These are phyloP conservation scores for Rhodotorula babjevae DNA, from an alignment of 768 basidiomycete genomes.

Conservation along the genomic window DNA sequence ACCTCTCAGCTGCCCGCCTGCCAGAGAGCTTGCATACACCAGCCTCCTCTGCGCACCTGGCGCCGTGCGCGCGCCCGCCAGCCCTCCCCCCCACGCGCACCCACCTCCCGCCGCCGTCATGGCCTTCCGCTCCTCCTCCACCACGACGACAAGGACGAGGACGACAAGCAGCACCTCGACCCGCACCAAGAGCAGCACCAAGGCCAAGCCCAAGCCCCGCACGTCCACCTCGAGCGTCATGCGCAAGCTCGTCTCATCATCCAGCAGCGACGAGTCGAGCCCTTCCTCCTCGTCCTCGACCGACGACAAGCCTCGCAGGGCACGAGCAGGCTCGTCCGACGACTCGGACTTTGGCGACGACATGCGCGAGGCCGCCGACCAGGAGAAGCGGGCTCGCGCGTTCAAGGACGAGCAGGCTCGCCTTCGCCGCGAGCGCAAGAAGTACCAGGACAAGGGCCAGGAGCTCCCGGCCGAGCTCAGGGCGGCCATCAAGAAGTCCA, in stretches of 20 bases:
- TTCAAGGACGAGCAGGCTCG: background rate
- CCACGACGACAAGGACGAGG: background rate
- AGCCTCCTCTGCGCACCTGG: too few species aligned
- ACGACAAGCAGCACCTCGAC: too few species aligned
- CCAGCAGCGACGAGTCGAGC: background rate
- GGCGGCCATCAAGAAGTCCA: background rate
- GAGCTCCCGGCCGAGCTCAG: background rate
- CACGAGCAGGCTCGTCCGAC: background rate
- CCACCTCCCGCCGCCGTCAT: background rate
- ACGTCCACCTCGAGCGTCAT: background rate
- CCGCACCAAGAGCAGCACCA: background rate
- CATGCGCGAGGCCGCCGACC: background rate
- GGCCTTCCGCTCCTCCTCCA: background rate
- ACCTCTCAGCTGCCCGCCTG: too few species aligned
- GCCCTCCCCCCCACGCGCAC: background rate
- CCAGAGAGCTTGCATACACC: too few species aligned
- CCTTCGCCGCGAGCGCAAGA: background rate
- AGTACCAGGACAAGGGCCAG: background rate
- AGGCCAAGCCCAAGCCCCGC: background rate
- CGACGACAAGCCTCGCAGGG: background rate
- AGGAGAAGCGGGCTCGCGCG: background rate
- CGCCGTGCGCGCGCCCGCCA: too few species aligned
- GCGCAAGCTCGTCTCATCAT: background rate
- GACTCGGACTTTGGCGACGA: background rate
- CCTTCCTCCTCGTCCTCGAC: background rate